Evolutionary conservation across 768 basidiomycete genomes (phyloP).

Genomic region (Podaxis rugospora): DNA sequence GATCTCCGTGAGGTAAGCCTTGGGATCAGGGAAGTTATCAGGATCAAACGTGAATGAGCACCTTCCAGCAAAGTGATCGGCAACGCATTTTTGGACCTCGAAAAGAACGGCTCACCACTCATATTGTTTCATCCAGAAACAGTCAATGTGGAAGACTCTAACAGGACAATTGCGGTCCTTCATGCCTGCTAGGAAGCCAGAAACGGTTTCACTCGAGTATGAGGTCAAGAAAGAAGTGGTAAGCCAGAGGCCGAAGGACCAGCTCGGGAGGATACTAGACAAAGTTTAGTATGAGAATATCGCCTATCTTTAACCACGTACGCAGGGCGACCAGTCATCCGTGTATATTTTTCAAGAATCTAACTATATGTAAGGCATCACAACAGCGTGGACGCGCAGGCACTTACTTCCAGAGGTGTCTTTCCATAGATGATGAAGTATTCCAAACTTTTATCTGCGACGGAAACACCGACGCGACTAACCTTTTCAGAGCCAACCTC

Average conservation of each 20-base stretch:
- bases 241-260: conserved; percentile 78
- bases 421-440: conserved; percentile 71
- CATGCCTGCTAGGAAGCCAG: conserved; percentile 70
- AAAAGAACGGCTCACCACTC: conserved; percentile 42
- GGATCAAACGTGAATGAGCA: conserved; percentile 77
- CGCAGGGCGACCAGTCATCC: conserved; percentile 62
- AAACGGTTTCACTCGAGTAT: conserved; percentile 65
- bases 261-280: conserved; percentile 57
- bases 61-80: conserved; percentile 32
- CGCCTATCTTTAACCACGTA: conserved; percentile 18
- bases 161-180: conserved; percentile 55
- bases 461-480: conserved; percentile 58
- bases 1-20: conserved; percentile 56
- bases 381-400: not conserved
- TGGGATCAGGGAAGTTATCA: conserved; percentile 71
- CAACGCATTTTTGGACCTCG: not conserved
- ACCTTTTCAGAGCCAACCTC: conserved; percentile 69
- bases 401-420: conserved; percentile 56
- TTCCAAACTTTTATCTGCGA: conserved; percentile 59
- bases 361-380: conserved; percentile 14
- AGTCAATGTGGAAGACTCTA: conserved; percentile 73
- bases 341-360: conserved; percentile 60
- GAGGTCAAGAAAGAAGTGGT: conserved; percentile 74
- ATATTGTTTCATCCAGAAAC: conserved; percentile 74
- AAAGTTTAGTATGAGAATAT: conserved; percentile 17